Percentiles rank a stretch among this genome's conserved stretches.
These are phyloP conservation scores for Saprolegnia diclina DNA, from an alignment of 352 stramenopile species.

Conservation along the genomic window DNA sequence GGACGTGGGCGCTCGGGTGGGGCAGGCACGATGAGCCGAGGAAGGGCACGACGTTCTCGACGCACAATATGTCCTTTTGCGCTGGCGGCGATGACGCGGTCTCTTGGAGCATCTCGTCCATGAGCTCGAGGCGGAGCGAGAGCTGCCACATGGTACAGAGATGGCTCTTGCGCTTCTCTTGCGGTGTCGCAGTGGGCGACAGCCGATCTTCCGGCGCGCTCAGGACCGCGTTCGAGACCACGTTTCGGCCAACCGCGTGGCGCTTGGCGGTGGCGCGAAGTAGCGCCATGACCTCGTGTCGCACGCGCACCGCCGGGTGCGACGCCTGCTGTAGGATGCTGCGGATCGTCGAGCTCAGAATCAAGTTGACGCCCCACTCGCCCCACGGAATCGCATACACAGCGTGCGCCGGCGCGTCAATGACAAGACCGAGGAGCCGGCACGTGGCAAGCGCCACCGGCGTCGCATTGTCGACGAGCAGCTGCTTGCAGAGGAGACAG, in stretches of 20 bases:
- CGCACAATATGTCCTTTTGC: constrained; percentile 36
- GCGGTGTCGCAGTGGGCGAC: constrained; percentile 28
- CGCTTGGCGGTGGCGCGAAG: constrained; percentile 45
- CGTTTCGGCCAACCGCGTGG: constrained; percentile 47
- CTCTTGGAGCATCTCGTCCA: constrained; percentile 44
- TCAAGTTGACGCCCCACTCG: constrained; percentile 72
- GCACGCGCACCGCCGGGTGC: constrained; percentile 58
- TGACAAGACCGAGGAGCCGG: constrained; percentile 50
- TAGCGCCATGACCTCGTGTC: constrained; percentile 41
- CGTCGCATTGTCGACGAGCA: constrained; percentile 46
- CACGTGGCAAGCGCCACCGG: constrained; percentile 49
- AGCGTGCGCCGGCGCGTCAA: constrained; percentile 35
- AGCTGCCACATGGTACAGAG: constrained; percentile 50
- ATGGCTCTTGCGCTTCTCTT: constrained; percentile 36
- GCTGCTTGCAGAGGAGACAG: constrained; percentile 59
- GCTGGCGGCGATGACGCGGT: constrained; percentile 23
- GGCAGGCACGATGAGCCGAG: constrained; percentile 49
- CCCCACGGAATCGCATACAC: constrained; percentile 66
- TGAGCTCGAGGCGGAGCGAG: constrained; percentile 49
- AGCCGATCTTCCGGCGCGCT: constrained; percentile 59
- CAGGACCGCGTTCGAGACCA: constrained; percentile 65
- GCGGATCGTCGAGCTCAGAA: constrained; percentile 66
- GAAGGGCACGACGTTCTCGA: constrained; percentile 71
- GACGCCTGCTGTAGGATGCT: constrained; percentile 66
- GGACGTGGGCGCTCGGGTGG: constrained; percentile 49